These are phyloP conservation scores for Russula lepida DNA, from an alignment of 768 basidiomycete genomes.

Conservation along the genomic window DNA sequence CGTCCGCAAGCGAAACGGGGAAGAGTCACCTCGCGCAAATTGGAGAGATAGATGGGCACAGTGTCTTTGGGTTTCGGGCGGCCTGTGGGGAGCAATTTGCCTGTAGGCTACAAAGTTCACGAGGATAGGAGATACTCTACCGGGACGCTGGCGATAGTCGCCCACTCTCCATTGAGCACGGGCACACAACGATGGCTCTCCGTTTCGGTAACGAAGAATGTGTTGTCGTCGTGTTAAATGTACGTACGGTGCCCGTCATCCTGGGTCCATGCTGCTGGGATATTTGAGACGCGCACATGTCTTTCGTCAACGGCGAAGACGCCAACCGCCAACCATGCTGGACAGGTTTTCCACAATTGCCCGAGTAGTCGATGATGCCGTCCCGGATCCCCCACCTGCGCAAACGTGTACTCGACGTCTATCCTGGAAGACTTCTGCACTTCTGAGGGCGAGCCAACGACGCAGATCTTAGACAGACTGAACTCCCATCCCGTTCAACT, in stretches of 20 bases:
- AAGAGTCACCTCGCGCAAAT: slow-evolving; percentile 20
- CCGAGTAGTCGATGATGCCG: slow-evolving; percentile 51
- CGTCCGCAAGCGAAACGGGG: slow-evolving; percentile 54
- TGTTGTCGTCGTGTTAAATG: slow-evolving; percentile 64
- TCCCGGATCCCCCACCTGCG: slow-evolving; percentile 48
- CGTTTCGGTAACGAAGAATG: slow-evolving; percentile 44
- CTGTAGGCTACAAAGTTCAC: slow-evolving; percentile 61
- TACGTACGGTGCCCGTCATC: slow-evolving; percentile 37
- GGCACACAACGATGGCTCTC: slow-evolving; percentile 26
- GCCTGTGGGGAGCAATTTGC: slow-evolving; percentile 58
- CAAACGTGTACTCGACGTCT: slow-evolving; percentile 68
- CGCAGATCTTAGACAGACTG: slow-evolving; percentile 65
- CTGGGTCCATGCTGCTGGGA: slow-evolving; percentile 1
- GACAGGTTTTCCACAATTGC: slow-evolving; percentile 76
- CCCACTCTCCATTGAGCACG: slow-evolving; percentile 39
- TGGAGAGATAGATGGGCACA: slow-evolving; percentile 30
- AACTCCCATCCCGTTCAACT: slow-evolving; percentile 76
- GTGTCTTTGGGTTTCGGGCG: slow-evolving; percentile 38
- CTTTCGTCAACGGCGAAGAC: slow-evolving; percentile 62
- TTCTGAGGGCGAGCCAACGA: slow-evolving; percentile 45
- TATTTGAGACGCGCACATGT: slow-evolving; percentile 35
- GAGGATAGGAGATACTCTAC: slow-evolving; percentile 53
- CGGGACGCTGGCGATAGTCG: slow-evolving; percentile 58
- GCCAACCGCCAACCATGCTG: slow-evolving; percentile 65
- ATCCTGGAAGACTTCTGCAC: slow-evolving; percentile 37